A percentile compares a stretch with the other conserved stretches of the same genome.
Conservation (phyloP, 208 protist species). For the Crithidia thermophila region DNA sequence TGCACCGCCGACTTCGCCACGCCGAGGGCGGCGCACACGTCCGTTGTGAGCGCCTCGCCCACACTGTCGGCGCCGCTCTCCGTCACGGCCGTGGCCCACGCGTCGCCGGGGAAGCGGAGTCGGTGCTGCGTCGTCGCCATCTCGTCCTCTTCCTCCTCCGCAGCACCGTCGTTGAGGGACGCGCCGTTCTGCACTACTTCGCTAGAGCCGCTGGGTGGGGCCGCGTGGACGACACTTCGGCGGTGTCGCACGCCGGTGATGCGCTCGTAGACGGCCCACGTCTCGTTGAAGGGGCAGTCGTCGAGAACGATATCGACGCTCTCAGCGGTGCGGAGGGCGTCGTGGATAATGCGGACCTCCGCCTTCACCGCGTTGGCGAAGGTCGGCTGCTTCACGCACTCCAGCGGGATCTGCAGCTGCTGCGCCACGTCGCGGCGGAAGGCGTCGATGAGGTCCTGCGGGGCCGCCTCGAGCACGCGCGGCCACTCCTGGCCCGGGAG, state of each 20-base stretch:
- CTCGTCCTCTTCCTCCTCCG: conserved; percentile 5
- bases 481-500: conserved; percentile 44
- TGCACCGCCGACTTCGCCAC: conserved; percentile 18
- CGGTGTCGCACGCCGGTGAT: background rate
- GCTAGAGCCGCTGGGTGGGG: background rate
- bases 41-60: conserved; percentile 30
- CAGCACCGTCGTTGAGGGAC: background rate
- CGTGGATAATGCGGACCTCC: conserved; percentile 39
- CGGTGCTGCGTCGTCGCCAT: conserved; percentile 28
- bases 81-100: conserved; percentile 31
- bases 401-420: background rate
- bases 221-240: background rate
- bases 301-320: conserved; percentile 1
- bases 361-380: conserved; percentile 28
- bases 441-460: conserved; percentile 24
- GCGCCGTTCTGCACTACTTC: background rate
- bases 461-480: conserved; percentile 23
- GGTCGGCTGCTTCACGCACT: conserved; percentile 12
- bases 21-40: conserved; percentile 36
- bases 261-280: conserved; percentile 14
- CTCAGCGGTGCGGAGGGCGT: background rate
- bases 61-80: conserved; percentile 12
- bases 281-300: conserved; percentile 11
- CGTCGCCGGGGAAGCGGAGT: conserved; percentile 31
- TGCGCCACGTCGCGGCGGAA: conserved; percentile 46